Evolutionary conservation across 495 filamentous ascomycete species (phyloP).

Genomic region (Elasticomyces elasticus): DNA sequence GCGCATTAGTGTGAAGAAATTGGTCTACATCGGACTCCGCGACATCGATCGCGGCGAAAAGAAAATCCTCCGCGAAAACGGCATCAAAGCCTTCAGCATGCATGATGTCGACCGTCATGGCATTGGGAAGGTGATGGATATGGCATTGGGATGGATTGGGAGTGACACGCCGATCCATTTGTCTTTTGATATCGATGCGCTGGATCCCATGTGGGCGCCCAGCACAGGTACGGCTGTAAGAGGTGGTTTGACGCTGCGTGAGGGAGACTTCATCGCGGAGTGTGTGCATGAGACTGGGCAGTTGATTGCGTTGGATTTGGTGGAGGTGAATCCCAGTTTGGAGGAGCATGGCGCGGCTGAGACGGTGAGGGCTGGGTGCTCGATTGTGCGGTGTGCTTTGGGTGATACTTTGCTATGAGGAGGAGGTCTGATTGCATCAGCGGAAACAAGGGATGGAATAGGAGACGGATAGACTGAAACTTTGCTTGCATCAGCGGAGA

Average conservation of each 20-base stretch:
- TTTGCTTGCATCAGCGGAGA: no score
- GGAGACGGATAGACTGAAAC: no score
- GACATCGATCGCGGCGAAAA: conserved; percentile 93
- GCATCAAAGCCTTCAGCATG: conserved; percentile 95
- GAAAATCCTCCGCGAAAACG: conserved; percentile 71
- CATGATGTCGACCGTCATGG: conserved; percentile 91
- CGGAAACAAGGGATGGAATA: no score
- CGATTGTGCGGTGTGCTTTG: conserved; percentile 78
- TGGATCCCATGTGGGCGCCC: conserved; percentile 93
- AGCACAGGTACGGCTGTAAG: conserved; percentile 92
- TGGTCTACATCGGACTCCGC: conserved; percentile 93
- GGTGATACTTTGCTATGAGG: conserved; percentile 76
- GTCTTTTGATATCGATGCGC: conserved; percentile 92
- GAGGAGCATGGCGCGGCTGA: conserved; percentile 69
- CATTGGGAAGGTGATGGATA: conserved; percentile 93
- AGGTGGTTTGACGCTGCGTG: conserved; percentile 87
- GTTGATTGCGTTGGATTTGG: conserved; percentile 84
- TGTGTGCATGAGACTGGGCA: conserved; percentile 88
- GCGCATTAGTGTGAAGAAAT: conserved; percentile 60
- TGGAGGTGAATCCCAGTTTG: conserved; percentile 88
- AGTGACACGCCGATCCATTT: conserved; percentile 91
- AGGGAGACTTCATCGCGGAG: conserved; percentile 97
- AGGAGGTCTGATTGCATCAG: no score
- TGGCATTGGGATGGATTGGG: conserved; percentile 90
- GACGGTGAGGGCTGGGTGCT: conserved; percentile 84